Base-by-base conservation (phyloP, 176 grass and related monocot genomes). In the Saccharum spontaneum region DNA sequence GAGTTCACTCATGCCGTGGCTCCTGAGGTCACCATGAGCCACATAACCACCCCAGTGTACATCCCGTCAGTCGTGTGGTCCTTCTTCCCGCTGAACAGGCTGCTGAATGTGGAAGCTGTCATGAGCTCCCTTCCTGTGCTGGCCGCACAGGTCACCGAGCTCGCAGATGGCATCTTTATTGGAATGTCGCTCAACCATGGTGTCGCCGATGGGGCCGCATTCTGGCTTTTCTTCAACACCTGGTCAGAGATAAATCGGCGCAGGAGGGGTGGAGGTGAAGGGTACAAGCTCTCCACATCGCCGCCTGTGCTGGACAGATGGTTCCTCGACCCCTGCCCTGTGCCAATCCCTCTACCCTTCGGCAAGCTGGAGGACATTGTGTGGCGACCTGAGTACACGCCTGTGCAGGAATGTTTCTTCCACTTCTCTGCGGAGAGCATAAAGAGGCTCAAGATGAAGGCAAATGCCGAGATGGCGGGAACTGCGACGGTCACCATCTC, bases 1-100 rank as follows among this genome's bases (percentile, higher is more conserved):
- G 73, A 88, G 62, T 86, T 94, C 37, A 57, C 88, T 62, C 92
- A 90, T 37, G 86, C 86, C 0, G 6, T 23, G 65, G 88, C 88
- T 7, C 69, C 83, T 0, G 72, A 11, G 0, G 80, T 88, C 22
- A 46, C 69, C 17, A 41, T 86, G 33, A 13, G 38, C 9, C 79
- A 86, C 69, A 50, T 90, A 67, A 11, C 59, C 46, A 6, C 61
- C 6, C 14, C 64, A 4, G 0, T 64, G 0, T 46, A 65, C 70
- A 36, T 31, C 1, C 83, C 65, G 0, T 11, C 17, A 24, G 46
- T 71, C 18, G 12, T 71, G 5, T 43, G 23, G 50, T 78, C 75
- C 0, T 17, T 85, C 4, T 85, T 57, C 83, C 49, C 65, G 0
- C 8, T 71, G 15, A 10, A 71, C 26, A 8, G 20, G 26, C 4